These are phyloP conservation scores for Talaromyces sp. DNA, from an alignment of 2,329 filamentous ascomycete genomes.

Conservation along the genomic window DNA sequence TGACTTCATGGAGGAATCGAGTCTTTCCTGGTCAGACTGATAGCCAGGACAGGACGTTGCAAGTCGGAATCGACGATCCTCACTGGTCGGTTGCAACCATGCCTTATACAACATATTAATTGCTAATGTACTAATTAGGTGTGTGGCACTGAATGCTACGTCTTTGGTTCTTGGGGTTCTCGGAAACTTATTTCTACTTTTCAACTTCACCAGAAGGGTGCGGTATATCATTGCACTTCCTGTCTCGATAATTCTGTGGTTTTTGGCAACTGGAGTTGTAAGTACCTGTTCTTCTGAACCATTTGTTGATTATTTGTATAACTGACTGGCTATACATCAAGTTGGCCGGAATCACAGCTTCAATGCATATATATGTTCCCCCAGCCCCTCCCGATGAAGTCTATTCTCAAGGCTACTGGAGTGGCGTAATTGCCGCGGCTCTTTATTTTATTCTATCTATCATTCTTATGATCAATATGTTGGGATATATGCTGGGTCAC, in stretches of 20 bases:
- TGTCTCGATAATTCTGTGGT: conserved; percentile 77
- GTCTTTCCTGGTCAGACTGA: conserved; percentile 41
- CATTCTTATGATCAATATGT: conserved; percentile 72
- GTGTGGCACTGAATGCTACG: conserved; percentile 68
- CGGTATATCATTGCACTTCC: conserved; percentile 79
- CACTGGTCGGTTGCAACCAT: conserved; percentile 52
- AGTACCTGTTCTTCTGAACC: conserved; percentile 17
- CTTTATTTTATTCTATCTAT: conserved; percentile 76
- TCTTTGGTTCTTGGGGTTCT: conserved; percentile 71
- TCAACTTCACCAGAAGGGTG: conserved; percentile 79
- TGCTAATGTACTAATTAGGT: conserved; percentile 43
- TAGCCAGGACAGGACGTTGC: conserved; percentile 44
- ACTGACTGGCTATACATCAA: conserved; percentile 24
- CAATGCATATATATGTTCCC: conserved; percentile 58
- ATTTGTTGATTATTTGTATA: not conserved
- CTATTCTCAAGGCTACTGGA: conserved; percentile 82
- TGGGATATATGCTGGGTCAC: conserved; percentile 67
- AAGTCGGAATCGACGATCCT: conserved; percentile 61
- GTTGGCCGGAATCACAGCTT: conserved; percentile 60
- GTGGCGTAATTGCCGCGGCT: conserved; percentile 71
- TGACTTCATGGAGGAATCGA: conserved; percentile 65
- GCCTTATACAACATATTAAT: not conserved
- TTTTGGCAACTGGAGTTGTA: conserved; percentile 55
- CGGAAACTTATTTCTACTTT: conserved; percentile 74
- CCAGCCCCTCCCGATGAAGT: conserved; percentile 43